Conservation (phyloP, 257 asterid species). For the Linderniella brevidens region DNA sequence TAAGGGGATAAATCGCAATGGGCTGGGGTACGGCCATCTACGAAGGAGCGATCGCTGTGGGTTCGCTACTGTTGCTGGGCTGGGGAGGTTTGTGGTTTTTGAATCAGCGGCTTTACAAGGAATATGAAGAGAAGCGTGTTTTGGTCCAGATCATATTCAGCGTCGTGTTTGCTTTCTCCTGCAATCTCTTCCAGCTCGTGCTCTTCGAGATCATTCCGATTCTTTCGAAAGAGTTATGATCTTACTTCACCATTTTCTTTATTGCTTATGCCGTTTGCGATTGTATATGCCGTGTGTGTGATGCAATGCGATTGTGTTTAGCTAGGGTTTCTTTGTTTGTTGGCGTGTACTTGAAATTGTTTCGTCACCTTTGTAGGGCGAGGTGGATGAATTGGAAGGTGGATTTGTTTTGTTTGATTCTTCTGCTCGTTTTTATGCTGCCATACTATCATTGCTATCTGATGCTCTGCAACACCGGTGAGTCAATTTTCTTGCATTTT, state of each 20-base stretch:
- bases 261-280: too few relatives aligned
- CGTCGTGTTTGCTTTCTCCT: conserved; percentile 84
- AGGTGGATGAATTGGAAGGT: conserved; percentile 99
- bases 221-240: conserved; percentile 77
- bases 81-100: conserved; percentile 94
- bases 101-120: conserved; percentile 85
- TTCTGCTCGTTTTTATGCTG: conserved; percentile 83
- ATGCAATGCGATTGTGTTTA: too few relatives aligned
- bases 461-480: conserved; percentile 78
- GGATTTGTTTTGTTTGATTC: conserved; percentile 83
- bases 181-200: conserved; percentile 92
- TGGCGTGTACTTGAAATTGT: neutral
- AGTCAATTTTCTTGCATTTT: conserved; percentile 1
- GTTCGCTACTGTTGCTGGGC: conserved; percentile 63
- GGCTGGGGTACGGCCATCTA: conserved; percentile 62
- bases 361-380: conserved; percentile 38
- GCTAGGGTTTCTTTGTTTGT: conserved; percentile 4
- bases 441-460: conserved; percentile 94
- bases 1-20: conserved; percentile 15
- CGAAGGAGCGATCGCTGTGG: conserved; percentile 70
- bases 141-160: conserved; percentile 96
- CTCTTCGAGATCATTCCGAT: conserved; percentile 84
- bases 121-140: conserved; percentile 89
- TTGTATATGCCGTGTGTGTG: too few relatives aligned
- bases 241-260: too few relatives aligned